These are phyloP conservation scores for Takashimella tepidaria DNA, from an alignment of 1,284 basidiomycete genomes.

Conservation along the genomic window DNA sequence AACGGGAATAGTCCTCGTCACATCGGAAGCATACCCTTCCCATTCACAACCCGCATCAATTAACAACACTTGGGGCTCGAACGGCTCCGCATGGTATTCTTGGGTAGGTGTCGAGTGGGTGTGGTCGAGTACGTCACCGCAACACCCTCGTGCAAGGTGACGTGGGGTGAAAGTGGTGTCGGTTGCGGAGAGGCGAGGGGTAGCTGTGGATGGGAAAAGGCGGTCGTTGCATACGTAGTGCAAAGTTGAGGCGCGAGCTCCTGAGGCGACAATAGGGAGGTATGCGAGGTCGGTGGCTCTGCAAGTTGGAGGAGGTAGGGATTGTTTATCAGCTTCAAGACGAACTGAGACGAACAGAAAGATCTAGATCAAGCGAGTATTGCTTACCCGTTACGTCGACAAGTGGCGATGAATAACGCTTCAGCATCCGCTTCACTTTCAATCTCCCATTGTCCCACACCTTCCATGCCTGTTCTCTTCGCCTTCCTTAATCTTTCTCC, in stretches of 20 bases:
- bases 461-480: conserved; percentile 54
- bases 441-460: conserved; percentile 74
- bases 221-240: conserved; percentile 67
- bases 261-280: conserved; percentile 79
- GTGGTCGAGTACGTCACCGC: conserved; percentile 32
- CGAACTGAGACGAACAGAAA: no score
- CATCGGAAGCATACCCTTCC: conserved; percentile 53
- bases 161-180: conserved; percentile 35
- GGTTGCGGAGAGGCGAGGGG: conserved; percentile 26
- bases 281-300: conserved; percentile 76
- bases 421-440: conserved; percentile 86
- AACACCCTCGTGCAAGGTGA: conserved; percentile 38
- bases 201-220: conserved; percentile 40
- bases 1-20: conserved; percentile 51
- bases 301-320: background rate
- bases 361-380: no score
- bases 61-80: conserved; percentile 69
- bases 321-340: no score
- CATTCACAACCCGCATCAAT: conserved; percentile 91
- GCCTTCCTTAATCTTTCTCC: conserved; percentile 41
- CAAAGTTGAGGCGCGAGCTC: conserved; percentile 73
- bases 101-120: conserved; percentile 18
- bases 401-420: conserved; percentile 81
- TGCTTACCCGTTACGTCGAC: conserved; percentile 71
- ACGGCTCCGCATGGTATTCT: conserved; percentile 25